A percentile compares a stretch with the other conserved stretches of the same genome.
Evolutionary conservation across 495 filamentous ascomycete genomes (phyloP).

Genomic region (Oidiodendron maius): DNA sequence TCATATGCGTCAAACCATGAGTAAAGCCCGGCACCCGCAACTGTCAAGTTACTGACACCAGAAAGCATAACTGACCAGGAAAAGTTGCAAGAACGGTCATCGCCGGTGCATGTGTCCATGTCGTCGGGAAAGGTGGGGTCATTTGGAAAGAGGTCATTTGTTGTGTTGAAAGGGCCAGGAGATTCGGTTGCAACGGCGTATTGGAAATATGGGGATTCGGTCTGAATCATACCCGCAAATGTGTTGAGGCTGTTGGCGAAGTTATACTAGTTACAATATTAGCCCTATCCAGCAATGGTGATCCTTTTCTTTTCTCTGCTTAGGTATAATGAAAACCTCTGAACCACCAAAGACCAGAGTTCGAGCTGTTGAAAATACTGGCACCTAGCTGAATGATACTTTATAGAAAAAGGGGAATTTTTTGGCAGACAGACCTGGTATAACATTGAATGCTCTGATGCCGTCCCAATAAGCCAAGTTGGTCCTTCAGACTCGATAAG

Average conservation of each 20-base stretch:
- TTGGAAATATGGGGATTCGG: constrained; percentile 21
- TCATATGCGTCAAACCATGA: constrained; percentile 55
- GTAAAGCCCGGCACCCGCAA: constrained; percentile 54
- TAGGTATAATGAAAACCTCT: background rate
- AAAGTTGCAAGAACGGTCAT: constrained; percentile 28
- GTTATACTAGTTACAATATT: constrained; percentile 36
- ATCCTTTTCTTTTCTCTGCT: background rate
- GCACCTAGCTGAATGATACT: constrained; percentile 36
- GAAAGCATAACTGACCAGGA: constrained; percentile 49
- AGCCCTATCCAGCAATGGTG: background rate
- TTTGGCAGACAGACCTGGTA: constrained; percentile 46
- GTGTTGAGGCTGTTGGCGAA: constrained; percentile 16
- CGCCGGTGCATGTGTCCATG: constrained; percentile 6
- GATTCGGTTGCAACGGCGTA: constrained; percentile 7
- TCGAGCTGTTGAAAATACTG: constrained; percentile 6
- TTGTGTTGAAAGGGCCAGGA: constrained; percentile 21
- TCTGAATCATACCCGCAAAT: too few relatives aligned
- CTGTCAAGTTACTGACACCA: constrained; percentile 33
- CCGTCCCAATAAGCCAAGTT: constrained; percentile 63
- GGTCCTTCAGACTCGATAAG: constrained; percentile 50
- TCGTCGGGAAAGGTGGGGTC: constrained; percentile 39
- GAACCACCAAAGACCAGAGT: background rate
- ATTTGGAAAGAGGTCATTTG: constrained; percentile 25
- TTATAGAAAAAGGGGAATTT: constrained; percentile 65
- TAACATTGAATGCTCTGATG: constrained; percentile 69